These are phyloP conservation scores for Microdochium paspali DNA, from an alignment of 2,329 filamentous ascomycete species.

Conservation along the genomic window DNA sequence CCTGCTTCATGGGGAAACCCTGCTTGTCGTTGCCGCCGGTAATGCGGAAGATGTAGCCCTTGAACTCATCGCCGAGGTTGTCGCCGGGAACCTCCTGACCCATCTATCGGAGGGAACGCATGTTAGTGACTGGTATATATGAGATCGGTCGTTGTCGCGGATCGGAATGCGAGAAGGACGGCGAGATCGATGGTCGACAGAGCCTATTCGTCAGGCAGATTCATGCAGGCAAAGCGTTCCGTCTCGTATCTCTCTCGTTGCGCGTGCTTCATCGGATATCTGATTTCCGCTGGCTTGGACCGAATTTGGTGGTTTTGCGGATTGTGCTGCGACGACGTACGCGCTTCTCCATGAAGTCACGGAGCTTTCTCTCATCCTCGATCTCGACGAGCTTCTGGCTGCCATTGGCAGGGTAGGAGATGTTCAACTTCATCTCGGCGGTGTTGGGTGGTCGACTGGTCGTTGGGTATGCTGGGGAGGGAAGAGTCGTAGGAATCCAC, in stretches of 20 bases:
- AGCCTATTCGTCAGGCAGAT: too few relatives aligned
- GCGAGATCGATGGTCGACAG: not conserved
- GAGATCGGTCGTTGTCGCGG: slow-evolving; percentile 4
- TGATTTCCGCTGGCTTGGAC: not conserved
- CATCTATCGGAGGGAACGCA: slow-evolving; percentile 45
- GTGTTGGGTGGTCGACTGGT: slow-evolving; percentile 22
- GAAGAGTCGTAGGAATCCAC: not conserved
- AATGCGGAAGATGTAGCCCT: slow-evolving; percentile 99
- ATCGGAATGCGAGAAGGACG: not conserved
- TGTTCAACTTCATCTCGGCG: slow-evolving; percentile 67
- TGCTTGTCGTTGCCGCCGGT: slow-evolving; percentile 99
- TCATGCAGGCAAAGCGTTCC: not conserved
- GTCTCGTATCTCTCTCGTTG: not conserved
- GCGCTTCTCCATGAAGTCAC: slow-evolving; percentile 97
- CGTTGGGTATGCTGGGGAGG: slow-evolving; percentile 12
- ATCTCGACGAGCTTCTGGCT: slow-evolving; percentile 99
- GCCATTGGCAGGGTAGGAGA: slow-evolving; percentile 94
- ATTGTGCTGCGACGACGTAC: slow-evolving; percentile 44
- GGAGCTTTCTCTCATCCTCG: slow-evolving; percentile 98
- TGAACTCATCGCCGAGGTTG: slow-evolving; percentile 97
- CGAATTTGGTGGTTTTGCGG: slow-evolving; percentile 5
- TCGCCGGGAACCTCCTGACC: slow-evolving; percentile 88
- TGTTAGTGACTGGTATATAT: slow-evolving; percentile 21
- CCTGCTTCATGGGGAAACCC: slow-evolving; percentile 99
- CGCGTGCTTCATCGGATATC: not conserved